A percentile compares a stretch with the other conserved stretches of the same genome.
phyloP scores from a whole-genome alignment of 2,329 filamentous ascomycete genomes.

The Leptographium procerum region DNA sequence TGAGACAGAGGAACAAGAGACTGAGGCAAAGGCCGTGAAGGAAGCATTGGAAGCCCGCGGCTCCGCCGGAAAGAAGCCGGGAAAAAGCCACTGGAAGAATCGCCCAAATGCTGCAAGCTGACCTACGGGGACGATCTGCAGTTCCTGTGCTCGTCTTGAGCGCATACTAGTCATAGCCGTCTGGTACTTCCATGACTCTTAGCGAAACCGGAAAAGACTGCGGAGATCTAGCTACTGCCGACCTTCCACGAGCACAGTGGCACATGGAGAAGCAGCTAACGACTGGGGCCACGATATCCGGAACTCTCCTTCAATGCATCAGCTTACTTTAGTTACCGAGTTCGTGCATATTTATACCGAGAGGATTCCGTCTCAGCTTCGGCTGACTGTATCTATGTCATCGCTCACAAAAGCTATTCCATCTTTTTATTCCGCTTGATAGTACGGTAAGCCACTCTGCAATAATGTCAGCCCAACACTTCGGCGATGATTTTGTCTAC shows the following conservation, averaged over 20 bases:
- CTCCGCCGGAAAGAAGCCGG: neutral
- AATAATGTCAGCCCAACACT: conserved; percentile 1
- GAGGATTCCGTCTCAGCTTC: neutral
- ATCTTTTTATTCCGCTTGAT: neutral
- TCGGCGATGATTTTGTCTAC: conserved; percentile 10
- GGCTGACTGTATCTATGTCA: neutral
- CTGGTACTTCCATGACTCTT: too few relatives aligned
- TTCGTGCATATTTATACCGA: neutral
- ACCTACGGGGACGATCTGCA: neutral
- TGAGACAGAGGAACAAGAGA: neutral
- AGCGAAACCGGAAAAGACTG: neutral
- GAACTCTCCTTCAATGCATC: neutral
- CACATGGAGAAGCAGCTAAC: neutral
- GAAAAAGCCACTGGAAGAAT: neutral
- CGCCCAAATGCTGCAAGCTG: neutral
- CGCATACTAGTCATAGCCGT: neutral
- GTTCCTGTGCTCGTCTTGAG: neutral
- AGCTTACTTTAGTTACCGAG: neutral
- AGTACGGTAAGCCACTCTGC: neutral
- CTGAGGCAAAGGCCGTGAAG: neutral
- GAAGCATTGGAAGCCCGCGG: neutral
- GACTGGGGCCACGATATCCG: neutral
- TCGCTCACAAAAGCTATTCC: neutral
- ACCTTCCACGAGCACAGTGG: neutral
- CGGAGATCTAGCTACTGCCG: neutral